phyloP scores from a whole-genome alignment of 495 filamentous ascomycete genomes.

The Hypomontagnella submonticulosa region DNA sequence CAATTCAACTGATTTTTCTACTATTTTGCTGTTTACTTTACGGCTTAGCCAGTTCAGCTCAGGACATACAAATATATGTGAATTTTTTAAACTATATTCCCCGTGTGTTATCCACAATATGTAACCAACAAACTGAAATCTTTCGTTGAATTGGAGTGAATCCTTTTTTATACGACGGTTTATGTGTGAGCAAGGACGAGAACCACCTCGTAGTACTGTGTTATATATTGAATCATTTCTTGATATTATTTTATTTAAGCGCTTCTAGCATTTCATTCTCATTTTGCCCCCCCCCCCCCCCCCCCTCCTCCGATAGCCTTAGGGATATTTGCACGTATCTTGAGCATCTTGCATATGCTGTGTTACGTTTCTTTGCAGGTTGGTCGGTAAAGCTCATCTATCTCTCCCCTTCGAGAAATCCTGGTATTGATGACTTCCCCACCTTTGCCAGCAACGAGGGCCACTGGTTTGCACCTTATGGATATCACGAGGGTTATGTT shows the following conservation, averaged over 20 bases:
- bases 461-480: too few species aligned
- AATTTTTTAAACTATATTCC: neutral
- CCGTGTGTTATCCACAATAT: too few species aligned
- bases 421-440: conserved; percentile 5
- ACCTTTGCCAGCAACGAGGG: neutral
- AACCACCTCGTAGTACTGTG: too few species aligned
- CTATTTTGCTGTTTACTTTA: neutral
- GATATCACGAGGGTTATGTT: too few species aligned
- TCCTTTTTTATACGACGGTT: too few species aligned
- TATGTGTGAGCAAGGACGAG: too few species aligned
- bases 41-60: neutral
- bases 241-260: too few species aligned
- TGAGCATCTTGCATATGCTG: conserved; percentile 19
- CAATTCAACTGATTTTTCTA: neutral
- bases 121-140: too few species aligned
- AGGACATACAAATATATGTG: neutral
- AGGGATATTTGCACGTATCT: neutral
- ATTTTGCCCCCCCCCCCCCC: too few species aligned
- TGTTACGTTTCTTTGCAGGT: conserved; percentile 7
- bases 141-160: too few species aligned
- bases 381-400: neutral
- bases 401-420: too few species aligned
- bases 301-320: neutral
- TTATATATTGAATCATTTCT: neutral
- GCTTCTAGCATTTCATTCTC: too few species aligned